Evolutionary conservation across 23 red algal genomes (phyloP).

Genomic region (Cyanidiococcus yangmingshanensis): DNA sequence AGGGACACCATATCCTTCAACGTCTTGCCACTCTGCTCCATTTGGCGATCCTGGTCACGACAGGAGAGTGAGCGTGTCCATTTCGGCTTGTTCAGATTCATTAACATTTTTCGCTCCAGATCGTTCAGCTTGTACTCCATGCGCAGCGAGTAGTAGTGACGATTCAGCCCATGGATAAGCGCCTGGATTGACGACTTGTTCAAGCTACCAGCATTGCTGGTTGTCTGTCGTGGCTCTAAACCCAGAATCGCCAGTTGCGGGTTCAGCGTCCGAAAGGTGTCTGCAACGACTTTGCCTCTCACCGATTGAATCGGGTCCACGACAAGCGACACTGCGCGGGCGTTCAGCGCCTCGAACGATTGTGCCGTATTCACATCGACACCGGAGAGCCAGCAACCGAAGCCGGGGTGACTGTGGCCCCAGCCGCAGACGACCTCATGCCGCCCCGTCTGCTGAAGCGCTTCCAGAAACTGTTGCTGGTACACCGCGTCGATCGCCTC

Average conservation of each 20-base stretch:
- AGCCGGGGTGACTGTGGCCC: conserved; percentile 95
- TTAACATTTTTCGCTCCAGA: conserved; percentile 91
- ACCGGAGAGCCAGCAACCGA: conserved; percentile 98
- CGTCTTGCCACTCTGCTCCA: conserved; percentile 40
- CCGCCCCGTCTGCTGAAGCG: conserved; percentile 92
- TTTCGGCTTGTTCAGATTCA: conserved; percentile 95
- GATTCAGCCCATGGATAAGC: conserved; percentile 95
- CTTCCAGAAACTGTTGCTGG: conserved; percentile 97
- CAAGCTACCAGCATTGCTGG: conserved; percentile 77
- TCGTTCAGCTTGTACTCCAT: conserved; percentile 95
- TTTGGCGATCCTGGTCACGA: conserved; percentile 53
- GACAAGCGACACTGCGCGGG: conserved; percentile 84
- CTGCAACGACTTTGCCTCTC: conserved; percentile 95
- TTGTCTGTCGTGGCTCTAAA: conserved; percentile 94
- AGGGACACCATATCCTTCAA: conserved; percentile 75
- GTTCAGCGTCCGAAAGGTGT: conserved; percentile 84
- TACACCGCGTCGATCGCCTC: conserved; percentile 96
- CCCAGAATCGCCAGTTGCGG: conserved; percentile 82
- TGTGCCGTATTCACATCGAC: conserved; percentile 99
- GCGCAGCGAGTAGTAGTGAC: conserved; percentile 94
- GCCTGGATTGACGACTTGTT: conserved; percentile 99
- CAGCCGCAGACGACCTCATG: conserved; percentile 96
- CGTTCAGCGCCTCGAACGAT: conserved; percentile 94
- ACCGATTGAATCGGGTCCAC: conserved; percentile 97
- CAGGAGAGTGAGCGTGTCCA: conserved; percentile 73